phyloP scores from a whole-genome alignment of 176 grass and related monocot species.

The Aegilops umbellulata region DNA sequence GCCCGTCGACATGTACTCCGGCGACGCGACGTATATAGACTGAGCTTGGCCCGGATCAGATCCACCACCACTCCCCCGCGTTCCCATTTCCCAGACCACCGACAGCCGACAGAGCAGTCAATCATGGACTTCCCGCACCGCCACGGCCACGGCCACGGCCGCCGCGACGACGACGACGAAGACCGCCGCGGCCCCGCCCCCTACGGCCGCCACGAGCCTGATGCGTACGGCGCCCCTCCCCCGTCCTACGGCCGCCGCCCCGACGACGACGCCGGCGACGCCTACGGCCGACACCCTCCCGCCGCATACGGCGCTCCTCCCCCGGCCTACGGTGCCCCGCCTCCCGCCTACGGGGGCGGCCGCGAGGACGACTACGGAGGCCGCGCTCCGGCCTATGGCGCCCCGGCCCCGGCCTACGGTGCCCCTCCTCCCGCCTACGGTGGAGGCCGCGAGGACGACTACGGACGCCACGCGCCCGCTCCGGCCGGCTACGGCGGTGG shows the following conservation, averaged over 20 bases:
- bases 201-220: neutral
- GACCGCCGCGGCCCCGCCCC: neutral
- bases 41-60: neutral
- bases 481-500: constrained; percentile 6
- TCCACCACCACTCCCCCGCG: neutral
- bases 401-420: neutral
- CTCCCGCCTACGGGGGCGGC: neutral
- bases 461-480: constrained; percentile 5
- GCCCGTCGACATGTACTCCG: neutral
- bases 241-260: neutral
- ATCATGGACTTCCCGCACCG: neutral
- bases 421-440: neutral
- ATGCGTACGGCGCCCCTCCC: neutral
- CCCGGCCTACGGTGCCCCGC: neutral
- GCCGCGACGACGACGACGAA: neutral
- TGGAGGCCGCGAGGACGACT: neutral
- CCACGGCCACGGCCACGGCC: constrained; percentile 6
- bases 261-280: neutral
- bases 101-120: neutral
- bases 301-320: neutral
- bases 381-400: neutral
- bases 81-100: neutral
- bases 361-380: neutral
- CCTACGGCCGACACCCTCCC: constrained; percentile 1
- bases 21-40: neutral